phyloP scores from a whole-genome alignment of 208 protist species.

The Porcisia hertigi region DNA sequence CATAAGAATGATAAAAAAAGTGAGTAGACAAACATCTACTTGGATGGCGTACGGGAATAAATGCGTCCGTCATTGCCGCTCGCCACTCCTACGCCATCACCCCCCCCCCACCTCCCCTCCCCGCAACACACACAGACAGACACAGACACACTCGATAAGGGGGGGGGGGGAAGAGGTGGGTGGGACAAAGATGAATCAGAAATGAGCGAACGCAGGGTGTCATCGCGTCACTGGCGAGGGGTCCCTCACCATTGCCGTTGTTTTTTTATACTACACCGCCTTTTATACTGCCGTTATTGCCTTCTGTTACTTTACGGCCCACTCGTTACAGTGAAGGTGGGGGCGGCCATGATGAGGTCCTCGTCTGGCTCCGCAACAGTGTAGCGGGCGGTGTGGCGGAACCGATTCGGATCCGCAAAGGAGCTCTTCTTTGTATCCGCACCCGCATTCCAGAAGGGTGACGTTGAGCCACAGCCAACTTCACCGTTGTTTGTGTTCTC shows the following conservation, averaged over 20 bases:
- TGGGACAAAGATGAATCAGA: neutral
- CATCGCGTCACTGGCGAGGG: neutral
- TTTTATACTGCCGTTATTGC: neutral
- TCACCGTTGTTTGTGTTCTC: constrained; percentile 19
- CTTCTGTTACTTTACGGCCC: constrained; percentile 10
- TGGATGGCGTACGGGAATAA: no score
- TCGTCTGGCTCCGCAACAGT: constrained; percentile 27
- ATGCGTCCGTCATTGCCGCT: no score
- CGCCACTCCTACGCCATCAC: neutral
- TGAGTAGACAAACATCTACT: no score
- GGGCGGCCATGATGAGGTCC: constrained; percentile 24
- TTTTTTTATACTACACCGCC: neutral
- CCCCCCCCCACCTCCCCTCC: no score
- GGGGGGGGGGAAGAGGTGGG: no score
- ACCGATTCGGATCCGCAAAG: constrained; percentile 14
- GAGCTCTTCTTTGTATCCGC: constrained; percentile 18
- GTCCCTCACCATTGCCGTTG: neutral
- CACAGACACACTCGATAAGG: neutral
- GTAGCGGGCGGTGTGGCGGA: constrained; percentile 26
- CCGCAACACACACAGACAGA: no score
- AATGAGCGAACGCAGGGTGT: neutral
- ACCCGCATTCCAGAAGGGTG: constrained; percentile 15
- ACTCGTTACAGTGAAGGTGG: constrained; percentile 29
- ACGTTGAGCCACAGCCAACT: constrained; percentile 4
- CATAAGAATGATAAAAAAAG: no score